Evolutionary conservation across 345 rosid genomes (phyloP).

Genomic region (Turritis glabra): DNA sequence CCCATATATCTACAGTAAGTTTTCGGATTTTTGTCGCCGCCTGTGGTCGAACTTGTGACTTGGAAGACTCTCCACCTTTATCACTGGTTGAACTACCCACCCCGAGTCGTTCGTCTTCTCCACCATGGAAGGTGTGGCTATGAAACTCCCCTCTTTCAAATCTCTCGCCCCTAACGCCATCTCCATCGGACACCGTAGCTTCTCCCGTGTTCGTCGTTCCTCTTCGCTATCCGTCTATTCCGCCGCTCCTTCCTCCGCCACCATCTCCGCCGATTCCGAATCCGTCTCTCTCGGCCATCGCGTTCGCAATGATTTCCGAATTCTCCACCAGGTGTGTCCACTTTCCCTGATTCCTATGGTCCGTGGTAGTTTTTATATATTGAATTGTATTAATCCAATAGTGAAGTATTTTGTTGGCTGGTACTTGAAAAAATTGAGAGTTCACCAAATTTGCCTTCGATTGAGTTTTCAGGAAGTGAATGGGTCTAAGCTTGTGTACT

Average conservation of each 20-base stretch:
- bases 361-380: too few species aligned
- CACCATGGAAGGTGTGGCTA: slow-evolving; percentile 58
- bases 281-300: slow-evolving; percentile 73
- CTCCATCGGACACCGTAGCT: slow-evolving; percentile 27
- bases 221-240: slow-evolving; percentile 38
- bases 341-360: too few species aligned
- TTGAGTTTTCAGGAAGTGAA: slow-evolving; percentile 61
- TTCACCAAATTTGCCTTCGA: background rate
- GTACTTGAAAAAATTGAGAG: background rate
- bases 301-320: slow-evolving; percentile 77
- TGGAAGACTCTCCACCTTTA: background rate
- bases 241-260: slow-evolving; percentile 38
- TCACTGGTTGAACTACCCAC: background rate
- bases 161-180: slow-evolving; percentile 40
- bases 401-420: too few species aligned
- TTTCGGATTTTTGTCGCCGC: background rate
- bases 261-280: slow-evolving; percentile 36
- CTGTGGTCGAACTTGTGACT: background rate
- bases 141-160: slow-evolving; percentile 56
- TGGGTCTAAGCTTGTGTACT: slow-evolving; percentile 81
- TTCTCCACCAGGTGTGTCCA: slow-evolving; percentile 69
- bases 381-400: background rate
- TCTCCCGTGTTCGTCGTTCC: slow-evolving; percentile 20
- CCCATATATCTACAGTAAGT: background rate
- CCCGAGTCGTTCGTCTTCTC: background rate